Conservation (phyloP, 2,329 filamentous ascomycete genomes). For the Hawksworthiomyces lignivorus region DNA sequence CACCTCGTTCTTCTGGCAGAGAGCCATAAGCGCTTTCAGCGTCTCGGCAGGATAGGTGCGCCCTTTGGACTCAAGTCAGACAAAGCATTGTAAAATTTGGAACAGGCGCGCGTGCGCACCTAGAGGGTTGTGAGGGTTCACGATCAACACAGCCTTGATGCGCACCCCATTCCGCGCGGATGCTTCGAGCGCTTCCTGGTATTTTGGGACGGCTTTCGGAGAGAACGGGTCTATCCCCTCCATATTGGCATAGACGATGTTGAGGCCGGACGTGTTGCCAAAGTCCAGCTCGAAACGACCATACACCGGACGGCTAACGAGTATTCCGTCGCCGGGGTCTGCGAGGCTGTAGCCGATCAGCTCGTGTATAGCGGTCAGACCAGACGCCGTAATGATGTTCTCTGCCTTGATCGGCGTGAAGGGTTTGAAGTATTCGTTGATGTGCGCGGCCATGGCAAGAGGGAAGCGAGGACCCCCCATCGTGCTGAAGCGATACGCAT, state of each 20-base stretch:
- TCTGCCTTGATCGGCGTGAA: slow-evolving; percentile 20
- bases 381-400: slow-evolving; percentile 27
- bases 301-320: slow-evolving; percentile 35
- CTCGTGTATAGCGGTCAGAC: slow-evolving; percentile 32
- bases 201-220: slow-evolving; percentile 33
- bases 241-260: slow-evolving; percentile 37
- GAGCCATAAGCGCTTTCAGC: slow-evolving; percentile 29
- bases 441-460: slow-evolving; percentile 25
- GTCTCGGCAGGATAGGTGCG: background rate
- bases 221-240: slow-evolving; percentile 37
- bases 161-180: slow-evolving; percentile 27
- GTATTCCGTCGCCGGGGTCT: slow-evolving; percentile 30
- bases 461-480: slow-evolving; percentile 26
- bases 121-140: slow-evolving; percentile 47
- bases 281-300: slow-evolving; percentile 44
- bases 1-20: slow-evolving; percentile 41
- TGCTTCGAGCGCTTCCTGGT: slow-evolving; percentile 33
- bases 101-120: no score
- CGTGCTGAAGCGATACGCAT: slow-evolving; percentile 29
- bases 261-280: slow-evolving; percentile 31
- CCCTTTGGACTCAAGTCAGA: no score
- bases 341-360: slow-evolving; percentile 31
- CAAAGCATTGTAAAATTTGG: no score
- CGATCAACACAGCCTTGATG: slow-evolving; percentile 41
- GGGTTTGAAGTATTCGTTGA: slow-evolving; percentile 31